A percentile compares a stretch with the other conserved stretches of the same genome.
phyloP scores from a whole-genome alignment of 2,329 filamentous ascomycete species.

The Aspergillus proliferans region DNA sequence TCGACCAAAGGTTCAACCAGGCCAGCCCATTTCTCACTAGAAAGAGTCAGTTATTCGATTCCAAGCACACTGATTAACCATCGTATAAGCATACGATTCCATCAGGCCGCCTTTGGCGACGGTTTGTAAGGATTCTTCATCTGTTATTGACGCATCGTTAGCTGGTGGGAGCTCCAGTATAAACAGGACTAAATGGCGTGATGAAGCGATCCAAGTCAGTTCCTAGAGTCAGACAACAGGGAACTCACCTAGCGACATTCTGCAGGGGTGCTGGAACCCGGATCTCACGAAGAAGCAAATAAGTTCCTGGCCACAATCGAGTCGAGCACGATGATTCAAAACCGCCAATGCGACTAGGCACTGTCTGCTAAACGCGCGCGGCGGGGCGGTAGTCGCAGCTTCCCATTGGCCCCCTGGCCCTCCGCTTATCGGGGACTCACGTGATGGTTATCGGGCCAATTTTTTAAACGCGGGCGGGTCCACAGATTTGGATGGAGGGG shows the following conservation, averaged over 20 bases:
- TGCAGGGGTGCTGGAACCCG: constrained; percentile 7
- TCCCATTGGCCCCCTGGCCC: constrained; percentile 10
- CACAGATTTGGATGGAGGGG: not conserved
- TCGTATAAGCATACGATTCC: constrained; percentile 45
- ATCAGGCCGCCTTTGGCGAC: constrained; percentile 55
- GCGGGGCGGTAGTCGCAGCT: not conserved
- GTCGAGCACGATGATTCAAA: not conserved
- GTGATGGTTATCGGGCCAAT: constrained; percentile 14
- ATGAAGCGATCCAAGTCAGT: not conserved
- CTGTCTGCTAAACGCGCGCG: constrained; percentile 5
- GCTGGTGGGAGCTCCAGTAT: not conserved
- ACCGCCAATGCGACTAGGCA: not conserved
- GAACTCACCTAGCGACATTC: constrained; percentile 29
- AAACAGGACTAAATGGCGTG: not conserved
- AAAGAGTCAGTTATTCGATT: constrained; percentile 15
- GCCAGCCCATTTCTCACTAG: constrained; percentile 62
- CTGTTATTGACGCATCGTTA: constrained; percentile 16
- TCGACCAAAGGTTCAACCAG: constrained; percentile 60
- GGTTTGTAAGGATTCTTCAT: constrained; percentile 49
- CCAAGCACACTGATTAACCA: not conserved
- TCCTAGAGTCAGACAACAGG: not conserved
- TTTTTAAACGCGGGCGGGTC: not conserved
- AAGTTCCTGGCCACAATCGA: not conserved
- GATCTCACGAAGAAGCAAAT: not conserved
- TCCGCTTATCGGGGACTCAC: constrained; percentile 16